Conservation (phyloP, 495 filamentous ascomycete species). For the Diplogelasinospora grovesii region DNA sequence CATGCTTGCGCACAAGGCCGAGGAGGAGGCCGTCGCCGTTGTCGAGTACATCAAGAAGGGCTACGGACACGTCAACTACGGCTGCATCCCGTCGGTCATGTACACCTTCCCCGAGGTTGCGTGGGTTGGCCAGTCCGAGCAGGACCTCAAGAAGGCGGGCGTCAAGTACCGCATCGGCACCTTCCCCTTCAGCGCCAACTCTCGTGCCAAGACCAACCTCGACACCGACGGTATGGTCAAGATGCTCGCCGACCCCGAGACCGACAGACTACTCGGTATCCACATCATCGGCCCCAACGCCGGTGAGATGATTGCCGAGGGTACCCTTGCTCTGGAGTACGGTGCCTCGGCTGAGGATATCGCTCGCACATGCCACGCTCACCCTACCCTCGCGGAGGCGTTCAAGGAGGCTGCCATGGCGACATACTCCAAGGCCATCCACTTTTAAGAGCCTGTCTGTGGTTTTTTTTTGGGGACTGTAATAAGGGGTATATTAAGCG, state of each 20-base stretch:
- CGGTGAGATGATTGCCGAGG: conserved; percentile 99
- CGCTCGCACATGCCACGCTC: conserved; percentile 90
- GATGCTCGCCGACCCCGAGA: conserved; percentile 94
- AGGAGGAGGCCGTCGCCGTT: conserved; percentile 92
- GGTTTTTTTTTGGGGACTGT: no score
- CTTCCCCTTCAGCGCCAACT: conserved; percentile 98
- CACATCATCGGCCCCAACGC: conserved; percentile 96
- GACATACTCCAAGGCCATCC: conserved; percentile 92
- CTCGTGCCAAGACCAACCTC: conserved; percentile 95
- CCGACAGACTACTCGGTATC: conserved; percentile 87
- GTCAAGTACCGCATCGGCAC: conserved; percentile 85
- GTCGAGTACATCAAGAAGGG: conserved; percentile 97
- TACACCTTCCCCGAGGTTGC: conserved; percentile 98
- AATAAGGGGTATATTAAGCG: no score
- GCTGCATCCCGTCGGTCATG: conserved; percentile 96
- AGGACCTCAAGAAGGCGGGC: conserved; percentile 83
- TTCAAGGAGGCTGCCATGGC: conserved; percentile 99
- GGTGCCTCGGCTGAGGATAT: conserved; percentile 93
- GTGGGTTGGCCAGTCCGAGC: conserved; percentile 97
- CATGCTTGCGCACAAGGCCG: conserved; percentile 99
- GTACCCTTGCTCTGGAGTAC: conserved; percentile 91
- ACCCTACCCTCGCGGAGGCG: conserved; percentile 92
- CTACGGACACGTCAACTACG: conserved; percentile 98
- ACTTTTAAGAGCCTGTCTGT: no score
- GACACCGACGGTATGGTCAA: conserved; percentile 96